A percentile compares a stretch with the other conserved stretches of the same genome.
phyloP scores from a whole-genome alignment of 257 asterid species.

The Solanum verrucosum region DNA sequence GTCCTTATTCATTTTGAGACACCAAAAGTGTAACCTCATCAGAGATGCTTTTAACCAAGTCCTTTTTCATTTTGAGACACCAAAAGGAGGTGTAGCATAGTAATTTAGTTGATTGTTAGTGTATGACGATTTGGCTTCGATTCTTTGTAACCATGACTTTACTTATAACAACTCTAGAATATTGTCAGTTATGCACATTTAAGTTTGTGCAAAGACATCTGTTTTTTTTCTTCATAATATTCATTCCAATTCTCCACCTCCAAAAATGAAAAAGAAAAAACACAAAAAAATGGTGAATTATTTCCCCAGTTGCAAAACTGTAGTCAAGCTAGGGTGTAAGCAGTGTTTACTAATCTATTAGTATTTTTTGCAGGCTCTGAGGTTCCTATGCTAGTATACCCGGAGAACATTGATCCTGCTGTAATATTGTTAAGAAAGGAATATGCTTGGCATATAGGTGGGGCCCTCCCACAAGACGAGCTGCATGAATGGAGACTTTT shows the following conservation, averaged over 20 bases:
- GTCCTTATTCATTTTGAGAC: background rate
- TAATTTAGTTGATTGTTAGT: background rate
- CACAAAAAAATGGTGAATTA: background rate
- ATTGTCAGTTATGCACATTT: background rate
- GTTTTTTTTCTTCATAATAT: background rate
- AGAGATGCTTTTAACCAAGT: background rate
- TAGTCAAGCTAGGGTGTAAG: background rate
- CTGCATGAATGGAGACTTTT: slow-evolving; percentile 79
- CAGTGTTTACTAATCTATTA: background rate
- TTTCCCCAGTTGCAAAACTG: background rate
- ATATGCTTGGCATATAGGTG: slow-evolving; percentile 92
- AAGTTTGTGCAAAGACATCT: background rate
- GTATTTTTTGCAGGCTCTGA: slow-evolving; percentile 49
- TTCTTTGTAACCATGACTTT: background rate
- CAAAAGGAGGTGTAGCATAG: background rate
- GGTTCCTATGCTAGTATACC: slow-evolving; percentile 45
- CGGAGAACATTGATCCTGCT: slow-evolving; percentile 32
- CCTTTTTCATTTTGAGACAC: background rate
- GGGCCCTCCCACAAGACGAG: slow-evolving; percentile 56
- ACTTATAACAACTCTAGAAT: background rate
- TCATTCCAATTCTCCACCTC: background rate
- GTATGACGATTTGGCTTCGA: background rate
- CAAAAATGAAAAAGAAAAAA: background rate
- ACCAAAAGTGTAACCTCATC: background rate
- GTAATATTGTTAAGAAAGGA: slow-evolving; percentile 59